Evolutionary conservation across 768 basidiomycete genomes (phyloP), one percentile per base, ranked within the genome.

Genomic region (Lactifluus hygrophoroides): DNA sequence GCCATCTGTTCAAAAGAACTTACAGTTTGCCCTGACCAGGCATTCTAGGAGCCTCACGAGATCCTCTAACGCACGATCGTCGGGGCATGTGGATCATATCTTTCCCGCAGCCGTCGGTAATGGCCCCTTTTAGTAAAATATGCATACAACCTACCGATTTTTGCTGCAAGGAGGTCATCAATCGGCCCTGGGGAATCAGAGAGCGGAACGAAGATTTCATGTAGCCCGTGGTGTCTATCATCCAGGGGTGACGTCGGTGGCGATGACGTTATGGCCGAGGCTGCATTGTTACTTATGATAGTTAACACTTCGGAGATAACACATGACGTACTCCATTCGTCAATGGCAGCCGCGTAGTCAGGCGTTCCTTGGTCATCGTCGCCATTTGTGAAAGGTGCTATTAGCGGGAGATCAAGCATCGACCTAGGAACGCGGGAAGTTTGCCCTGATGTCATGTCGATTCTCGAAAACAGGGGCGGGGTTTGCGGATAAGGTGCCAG

Each of bases 61-160:
- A 45, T 27, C 42, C 54, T 40, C 49, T 27, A 10, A 46, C 23
- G 3, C 48, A 5, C 32, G 49, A 46, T n/a, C 32, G 23, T 34
- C 54, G 48, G 11, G 59, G 54, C 43, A 60, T 40, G 43, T 40
- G 16, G 19, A 56, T 38, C 28, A 16, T 25, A 51, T 60, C 59
- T 60, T 21, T 27, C 10, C 14, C 54, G 27, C 3, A 5, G 16
- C 16, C 14, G 25, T 54, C 35, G n/a, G 30, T 23, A 6, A 16
- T 19, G 47, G n/a, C n/a, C n/a, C n/a, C n/a, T n/a, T n/a, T n/a
- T n/a, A n/a, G n/a, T n/a, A n/a, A n/a, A n/a, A n/a, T n/a, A n/a
- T n/a, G n/a, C n/a, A n/a, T n/a, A 13, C 35, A 19, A 45, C 59
- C 28, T 51, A 60, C 59, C 59, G 49, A 60, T 60, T 51, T 46